These are phyloP conservation scores for Brettanomyces naardenensis DNA, from an alignment of 805 yeast genomes.

Conservation along the genomic window DNA sequence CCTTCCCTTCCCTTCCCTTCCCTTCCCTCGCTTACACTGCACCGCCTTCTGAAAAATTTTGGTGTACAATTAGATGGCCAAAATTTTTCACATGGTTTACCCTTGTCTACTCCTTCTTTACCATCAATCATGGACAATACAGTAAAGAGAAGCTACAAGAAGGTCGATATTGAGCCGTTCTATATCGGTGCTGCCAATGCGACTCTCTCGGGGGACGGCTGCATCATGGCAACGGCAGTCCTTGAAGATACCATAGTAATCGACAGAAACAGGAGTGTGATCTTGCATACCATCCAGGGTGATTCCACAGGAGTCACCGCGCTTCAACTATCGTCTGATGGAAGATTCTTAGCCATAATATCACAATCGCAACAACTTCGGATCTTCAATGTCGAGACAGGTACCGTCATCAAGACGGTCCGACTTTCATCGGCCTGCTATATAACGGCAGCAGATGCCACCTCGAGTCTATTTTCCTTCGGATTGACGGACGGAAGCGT, in stretches of 20 bases:
- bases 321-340: conserved; percentile 71
- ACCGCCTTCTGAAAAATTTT: too few species aligned
- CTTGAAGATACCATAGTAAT: conserved; percentile 71
- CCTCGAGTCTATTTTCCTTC: conserved; percentile 81
- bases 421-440: conserved; percentile 76
- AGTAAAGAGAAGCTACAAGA: conserved; percentile 25
- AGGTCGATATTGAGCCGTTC: conserved; percentile 62
- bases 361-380: conserved; percentile 81
- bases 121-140: too few species aligned
- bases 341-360: conserved; percentile 55
- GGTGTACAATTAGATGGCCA: too few species aligned
- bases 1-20: too few species aligned
- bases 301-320: conserved; percentile 80
- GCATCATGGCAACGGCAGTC: conserved; percentile 68
- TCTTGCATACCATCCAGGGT: conserved; percentile 61
- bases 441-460: conserved; percentile 65
- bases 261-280: conserved; percentile 48
- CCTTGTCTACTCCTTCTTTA: too few species aligned
- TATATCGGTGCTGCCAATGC: conserved; percentile 82
- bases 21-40: too few species aligned
- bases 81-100: too few species aligned
- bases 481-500: conserved; percentile 95
- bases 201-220: conserved; percentile 53
- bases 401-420: conserved; percentile 39
- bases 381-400: conserved; percentile 42